Conservation (phyloP, 2,329 filamentous ascomycete genomes). For the Fusarium nanum region DNA sequence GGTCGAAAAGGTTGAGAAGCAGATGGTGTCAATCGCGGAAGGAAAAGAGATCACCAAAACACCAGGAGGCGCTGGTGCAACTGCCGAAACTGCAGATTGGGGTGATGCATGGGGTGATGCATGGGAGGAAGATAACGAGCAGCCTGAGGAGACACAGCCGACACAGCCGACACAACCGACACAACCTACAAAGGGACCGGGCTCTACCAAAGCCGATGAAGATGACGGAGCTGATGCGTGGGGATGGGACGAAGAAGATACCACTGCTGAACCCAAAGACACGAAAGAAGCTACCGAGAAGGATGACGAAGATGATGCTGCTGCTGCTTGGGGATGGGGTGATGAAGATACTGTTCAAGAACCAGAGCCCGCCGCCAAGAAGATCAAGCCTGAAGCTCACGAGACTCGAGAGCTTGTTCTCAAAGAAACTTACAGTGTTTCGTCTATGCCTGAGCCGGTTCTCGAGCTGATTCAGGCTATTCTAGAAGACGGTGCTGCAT, state of each 20-base stretch:
- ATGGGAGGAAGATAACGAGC: slow-evolving; percentile 78
- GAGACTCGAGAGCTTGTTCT: slow-evolving; percentile 76
- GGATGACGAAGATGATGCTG: slow-evolving; percentile 61
- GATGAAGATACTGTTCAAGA: slow-evolving; percentile 66
- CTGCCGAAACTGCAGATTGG: slow-evolving; percentile 72
- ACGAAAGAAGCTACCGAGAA: slow-evolving; percentile 26
- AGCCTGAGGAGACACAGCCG: slow-evolving; percentile 43
- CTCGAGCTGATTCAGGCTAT: slow-evolving; percentile 72
- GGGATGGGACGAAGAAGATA: slow-evolving; percentile 81
- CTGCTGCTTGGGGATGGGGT: slow-evolving; percentile 89
- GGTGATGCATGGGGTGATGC: slow-evolving; percentile 79
- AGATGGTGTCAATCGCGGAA: slow-evolving; percentile 75
- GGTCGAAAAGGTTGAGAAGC: slow-evolving; percentile 87
- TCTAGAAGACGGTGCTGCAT: slow-evolving; percentile 68
- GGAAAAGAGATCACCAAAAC: slow-evolving; percentile 71
- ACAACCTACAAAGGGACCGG: slow-evolving; percentile 29
- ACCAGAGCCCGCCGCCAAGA: slow-evolving; percentile 27
- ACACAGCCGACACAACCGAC: slow-evolving; percentile 31
- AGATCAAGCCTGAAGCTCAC: slow-evolving; percentile 37
- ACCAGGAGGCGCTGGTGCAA: slow-evolving; percentile 61
- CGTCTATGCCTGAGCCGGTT: slow-evolving; percentile 84
- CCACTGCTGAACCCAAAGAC: slow-evolving; percentile 42
- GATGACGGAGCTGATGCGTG: slow-evolving; percentile 74
- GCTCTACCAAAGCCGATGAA: slow-evolving; percentile 43
- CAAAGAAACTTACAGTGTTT: slow-evolving; percentile 88